phyloP scores from a whole-genome alignment of 495 filamentous ascomycete genomes.

The Aspergillus sclerotiicarbonarius region DNA sequence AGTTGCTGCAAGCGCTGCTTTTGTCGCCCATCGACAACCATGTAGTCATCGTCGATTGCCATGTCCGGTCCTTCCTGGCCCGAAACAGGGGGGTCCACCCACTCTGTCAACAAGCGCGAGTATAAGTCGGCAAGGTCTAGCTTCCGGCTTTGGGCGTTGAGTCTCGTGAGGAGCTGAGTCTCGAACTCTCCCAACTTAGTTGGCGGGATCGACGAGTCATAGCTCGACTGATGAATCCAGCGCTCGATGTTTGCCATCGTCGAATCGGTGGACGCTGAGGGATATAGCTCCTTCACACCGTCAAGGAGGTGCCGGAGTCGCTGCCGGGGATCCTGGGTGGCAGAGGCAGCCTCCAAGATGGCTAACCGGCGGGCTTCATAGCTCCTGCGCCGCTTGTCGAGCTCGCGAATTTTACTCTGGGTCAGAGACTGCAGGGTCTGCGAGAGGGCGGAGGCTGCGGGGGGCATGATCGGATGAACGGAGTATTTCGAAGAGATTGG shows the following conservation, averaged over 20 bases:
- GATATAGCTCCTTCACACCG: slow-evolving; percentile 15
- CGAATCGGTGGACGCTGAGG: slow-evolving; percentile 8
- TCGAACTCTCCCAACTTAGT: slow-evolving; percentile 41
- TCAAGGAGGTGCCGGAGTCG: slow-evolving; percentile 16
- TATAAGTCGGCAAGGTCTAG: slow-evolving; percentile 55
- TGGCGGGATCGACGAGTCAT: slow-evolving; percentile 40
- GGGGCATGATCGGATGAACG: slow-evolving; percentile 11
- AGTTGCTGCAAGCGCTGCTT: slow-evolving; percentile 26
- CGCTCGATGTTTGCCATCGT: slow-evolving; percentile 29
- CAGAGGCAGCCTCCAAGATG: slow-evolving; percentile 10
- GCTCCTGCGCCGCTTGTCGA: slow-evolving; percentile 48
- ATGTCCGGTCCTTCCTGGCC: not conserved
- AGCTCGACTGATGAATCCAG: slow-evolving; percentile 41
- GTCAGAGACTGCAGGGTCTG: slow-evolving; percentile 58
- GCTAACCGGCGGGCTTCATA: slow-evolving; percentile 43
- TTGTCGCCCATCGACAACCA: slow-evolving; percentile 27
- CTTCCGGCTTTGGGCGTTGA: slow-evolving; percentile 49
- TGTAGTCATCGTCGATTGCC: slow-evolving; percentile 16
- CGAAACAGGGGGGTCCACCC: slow-evolving; percentile 20
- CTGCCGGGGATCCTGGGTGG: not conserved
- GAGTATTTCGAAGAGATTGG: not conserved
- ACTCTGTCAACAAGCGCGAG: slow-evolving; percentile 56
- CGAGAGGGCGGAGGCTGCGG: slow-evolving; percentile 28
- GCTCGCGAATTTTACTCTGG: slow-evolving; percentile 52
- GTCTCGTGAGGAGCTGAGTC: slow-evolving; percentile 35